Base-by-base conservation (phyloP, 192 early-diverging fungal species). In the Allomyces javanicus region DNA sequence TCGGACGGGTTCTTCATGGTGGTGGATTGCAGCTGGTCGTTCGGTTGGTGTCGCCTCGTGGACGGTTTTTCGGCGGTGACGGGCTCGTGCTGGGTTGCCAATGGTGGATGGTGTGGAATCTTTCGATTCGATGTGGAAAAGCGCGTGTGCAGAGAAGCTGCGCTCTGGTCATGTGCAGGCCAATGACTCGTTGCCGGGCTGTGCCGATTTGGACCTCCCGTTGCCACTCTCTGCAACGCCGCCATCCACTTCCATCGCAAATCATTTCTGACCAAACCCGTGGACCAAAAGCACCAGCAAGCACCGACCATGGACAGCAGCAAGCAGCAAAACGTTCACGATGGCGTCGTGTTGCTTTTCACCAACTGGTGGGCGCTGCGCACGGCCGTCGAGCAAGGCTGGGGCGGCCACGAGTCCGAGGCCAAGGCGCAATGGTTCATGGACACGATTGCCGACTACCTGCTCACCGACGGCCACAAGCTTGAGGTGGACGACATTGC, bases 1-100 rank as follows among this genome's bases (percentile, higher is more conserved):
- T 81, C 77, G 21, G 82, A 68, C 17, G 50, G 50, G 21, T 58
- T 58, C 12, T 58, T n/a, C 17, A 58, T 21, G 40, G 19, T 40
- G 33, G 9, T 40, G 33, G 33, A 40, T 40, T 40, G 33, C 33
- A 40, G 33, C 33, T 40, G 33, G 33, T 40, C 33, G 33, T 3
- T 40, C 3, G 7, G 7, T 40, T 3, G 26, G 26, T 27, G 2
- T 40, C 4, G 0, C 33, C 33, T 40, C 33, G 33, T 40, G 3
- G 33, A 40, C 9, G 33, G 33, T 7, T 40, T 27, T 27, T 40
- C 7, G 33, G 33, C 0, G 33, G 33, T 40, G 33, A 7, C 33
- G 33, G 33, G 33, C 33, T 40, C 33, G 33, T 40, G 33, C 33
- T 40, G 33, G 33, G 33, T 9, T 40, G 2, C 0, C 33, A 7